Percentiles rank a stretch among this genome's conserved stretches.
phyloP scores from a whole-genome alignment of 345 rosid genomes.

The Aquilaria yunnanensis region DNA sequence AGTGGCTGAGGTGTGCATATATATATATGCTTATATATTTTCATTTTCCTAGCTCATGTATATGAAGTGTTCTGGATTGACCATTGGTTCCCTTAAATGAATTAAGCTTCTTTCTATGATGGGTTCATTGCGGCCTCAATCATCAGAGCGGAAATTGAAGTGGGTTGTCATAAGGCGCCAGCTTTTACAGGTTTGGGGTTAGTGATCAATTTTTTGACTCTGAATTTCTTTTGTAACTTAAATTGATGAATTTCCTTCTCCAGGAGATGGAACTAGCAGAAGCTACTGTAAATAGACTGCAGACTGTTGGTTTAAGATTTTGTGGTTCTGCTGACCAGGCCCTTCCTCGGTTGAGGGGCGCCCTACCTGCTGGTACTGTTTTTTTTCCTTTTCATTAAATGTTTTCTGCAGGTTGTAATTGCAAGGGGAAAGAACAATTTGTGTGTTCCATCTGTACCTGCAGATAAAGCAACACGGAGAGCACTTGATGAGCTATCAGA shows the following conservation, averaged over 20 bases:
- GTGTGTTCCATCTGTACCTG: constrained; percentile 17
- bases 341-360: constrained; percentile 93
- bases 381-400: not conserved
- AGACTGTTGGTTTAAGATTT: constrained; percentile 87
- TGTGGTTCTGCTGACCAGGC: constrained; percentile 91
- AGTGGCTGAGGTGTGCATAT: constrained; percentile 79
- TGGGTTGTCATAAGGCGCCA: constrained; percentile 95
- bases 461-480: constrained; percentile 72
- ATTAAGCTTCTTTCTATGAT: constrained; percentile 88
- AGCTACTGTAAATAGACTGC: constrained; percentile 88
- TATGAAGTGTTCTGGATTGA: constrained; percentile 19
- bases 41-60: not conserved
- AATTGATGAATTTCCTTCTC: constrained; percentile 13
- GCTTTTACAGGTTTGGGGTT: constrained; percentile 74
- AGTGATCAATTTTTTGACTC: too few relatives aligned
- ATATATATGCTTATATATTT: constrained; percentile 6
- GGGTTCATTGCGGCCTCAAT: constrained; percentile 87
- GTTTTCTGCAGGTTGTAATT: not conserved
- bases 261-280: constrained; percentile 90
- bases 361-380: constrained; percentile 71
- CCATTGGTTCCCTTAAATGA: constrained; percentile 15
- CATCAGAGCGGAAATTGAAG: constrained; percentile 78
- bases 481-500: constrained; percentile 88
- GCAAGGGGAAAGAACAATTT: constrained; percentile 1
- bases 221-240: too few relatives aligned